phyloP scores from a whole-genome alignment of 306 rosid species.

The Malus sieversii region DNA sequence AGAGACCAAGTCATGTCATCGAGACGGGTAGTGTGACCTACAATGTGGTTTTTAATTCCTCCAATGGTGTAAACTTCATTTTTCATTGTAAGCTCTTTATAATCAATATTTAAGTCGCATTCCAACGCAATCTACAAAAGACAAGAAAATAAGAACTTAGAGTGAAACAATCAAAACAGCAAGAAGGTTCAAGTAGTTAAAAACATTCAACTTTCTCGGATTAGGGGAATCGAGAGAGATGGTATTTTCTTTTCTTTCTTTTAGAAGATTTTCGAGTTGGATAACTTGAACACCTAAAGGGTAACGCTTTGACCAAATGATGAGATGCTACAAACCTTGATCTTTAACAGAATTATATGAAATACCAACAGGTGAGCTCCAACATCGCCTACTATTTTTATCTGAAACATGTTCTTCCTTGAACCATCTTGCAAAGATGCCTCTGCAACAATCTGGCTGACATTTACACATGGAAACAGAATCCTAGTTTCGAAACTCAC shows the following conservation, averaged over 20 bases:
- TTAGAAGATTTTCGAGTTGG: background rate
- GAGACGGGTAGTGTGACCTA: background rate
- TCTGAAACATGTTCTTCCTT: conserved; percentile 10
- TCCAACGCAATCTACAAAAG: conserved; percentile 36
- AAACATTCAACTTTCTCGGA: background rate
- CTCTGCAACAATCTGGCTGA: conserved; percentile 20
- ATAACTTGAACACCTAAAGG: background rate
- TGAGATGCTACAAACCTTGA: conserved; percentile 29
- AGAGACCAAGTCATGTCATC: background rate
- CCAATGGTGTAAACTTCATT: conserved; percentile 15
- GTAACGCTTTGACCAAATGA: background rate
- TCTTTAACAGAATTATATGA: conserved; percentile 21
- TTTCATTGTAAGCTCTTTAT: conserved; percentile 12
- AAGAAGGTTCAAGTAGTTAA: too few relatives aligned
- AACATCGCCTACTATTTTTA: conserved; percentile 35
- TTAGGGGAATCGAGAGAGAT: background rate
- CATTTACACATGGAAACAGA: conserved; percentile 26
- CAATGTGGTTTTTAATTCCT: conserved; percentile 16
- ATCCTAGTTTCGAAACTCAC: conserved; percentile 28
- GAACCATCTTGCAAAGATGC: conserved; percentile 15
- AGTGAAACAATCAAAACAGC: too few relatives aligned
- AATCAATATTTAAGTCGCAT: conserved; percentile 33
- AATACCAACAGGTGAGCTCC: conserved; percentile 32
- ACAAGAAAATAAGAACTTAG: too few relatives aligned
- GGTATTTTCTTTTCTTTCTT: background rate